Evolutionary conservation across 1,139 yeast species (phyloP), one percentile per base, ranked within the genome.

Genomic region (Diutina catenulata): DNA sequence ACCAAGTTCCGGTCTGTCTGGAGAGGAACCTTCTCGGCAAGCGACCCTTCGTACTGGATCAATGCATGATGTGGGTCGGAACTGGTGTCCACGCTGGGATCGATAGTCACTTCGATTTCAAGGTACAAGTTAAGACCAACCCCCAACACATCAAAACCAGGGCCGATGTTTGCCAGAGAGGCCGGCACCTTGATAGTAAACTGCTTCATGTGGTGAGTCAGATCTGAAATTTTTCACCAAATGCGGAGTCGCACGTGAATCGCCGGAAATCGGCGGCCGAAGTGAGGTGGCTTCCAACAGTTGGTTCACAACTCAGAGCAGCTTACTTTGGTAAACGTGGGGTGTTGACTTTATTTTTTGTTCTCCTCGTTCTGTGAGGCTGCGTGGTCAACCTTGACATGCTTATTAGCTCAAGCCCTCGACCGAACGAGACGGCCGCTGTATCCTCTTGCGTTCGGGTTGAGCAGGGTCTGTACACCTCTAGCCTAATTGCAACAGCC

Each of bases 101-200:
- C 88, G 35, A 83, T 62, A 14, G 62, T 56, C 27, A 87, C 95
- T 9, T 68, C 62, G 40, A 91, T 68, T 43, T 79, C 81, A 44
- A 91, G 65, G 53, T 66, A 86, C 37, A 87, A 62, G 43, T 80
- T 69, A 47, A 91, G 70, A 29, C 95, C 95, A 38, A 91, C 77
- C 15, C 98, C 98, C 39, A 91, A 66, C 5, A 91, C 98, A 58
- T 91, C 98, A 54, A 88, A 91, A 1, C 98, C 98, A 2, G 98
- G 98, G 7, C 98, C 98, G 39, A 91, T 88, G 54, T 91, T 91
- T 51, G 98, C 98, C 37, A 95, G 83, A 2, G 97, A 88, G 2
- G 97, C 96, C 2, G 98, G 98, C 13, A 91, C 95, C 42, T 73
- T 76, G 50, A 88, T 74, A 38, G 55, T 56, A 53, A 36, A 36